Evolutionary conservation across 768 basidiomycete genomes (phyloP).

Genomic region (Suillus fuscotomentosus): DNA sequence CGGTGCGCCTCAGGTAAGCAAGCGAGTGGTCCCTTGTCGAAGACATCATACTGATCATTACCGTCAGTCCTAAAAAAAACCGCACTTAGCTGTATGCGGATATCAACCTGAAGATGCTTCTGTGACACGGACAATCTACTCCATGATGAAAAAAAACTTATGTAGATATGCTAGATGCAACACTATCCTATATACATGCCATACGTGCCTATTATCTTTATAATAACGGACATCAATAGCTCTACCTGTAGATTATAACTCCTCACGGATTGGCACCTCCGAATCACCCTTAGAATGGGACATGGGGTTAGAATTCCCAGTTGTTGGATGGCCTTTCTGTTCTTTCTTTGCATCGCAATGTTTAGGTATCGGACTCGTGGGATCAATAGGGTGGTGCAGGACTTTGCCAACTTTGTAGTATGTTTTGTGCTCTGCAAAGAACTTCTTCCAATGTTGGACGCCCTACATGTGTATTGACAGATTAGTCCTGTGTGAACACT

Average conservation of each 20-base stretch:
- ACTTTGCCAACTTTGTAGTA: conserved; percentile 81
- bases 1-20: conserved; percentile 46
- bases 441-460: conserved; percentile 85
- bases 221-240: conserved; percentile 14
- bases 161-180: not conserved
- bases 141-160: not conserved
- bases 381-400: conserved; percentile 74
- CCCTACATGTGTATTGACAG: conserved; percentile 42
- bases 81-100: not conserved
- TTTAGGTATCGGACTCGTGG: conserved; percentile 66
- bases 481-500: conserved; percentile 1
- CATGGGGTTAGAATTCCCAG: conserved; percentile 27
- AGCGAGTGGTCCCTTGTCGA: conserved; percentile 19
- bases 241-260: conserved; percentile 27
- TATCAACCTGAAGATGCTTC: not conserved
- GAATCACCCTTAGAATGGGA: conserved; percentile 9
- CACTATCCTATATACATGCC: conserved; percentile 17
- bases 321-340: conserved; percentile 23
- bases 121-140: not conserved
- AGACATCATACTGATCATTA: conserved; percentile 1
- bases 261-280: conserved; percentile 18
- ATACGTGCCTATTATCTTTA: conserved; percentile 19
- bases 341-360: conserved; percentile 70
- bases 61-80: not conserved
- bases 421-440: conserved; percentile 78